Evolutionary conservation across 164 flowering plant species (phyloP), one percentile per base, ranked within the genome.

Genomic region (Chloranthus sessilifolius): DNA sequence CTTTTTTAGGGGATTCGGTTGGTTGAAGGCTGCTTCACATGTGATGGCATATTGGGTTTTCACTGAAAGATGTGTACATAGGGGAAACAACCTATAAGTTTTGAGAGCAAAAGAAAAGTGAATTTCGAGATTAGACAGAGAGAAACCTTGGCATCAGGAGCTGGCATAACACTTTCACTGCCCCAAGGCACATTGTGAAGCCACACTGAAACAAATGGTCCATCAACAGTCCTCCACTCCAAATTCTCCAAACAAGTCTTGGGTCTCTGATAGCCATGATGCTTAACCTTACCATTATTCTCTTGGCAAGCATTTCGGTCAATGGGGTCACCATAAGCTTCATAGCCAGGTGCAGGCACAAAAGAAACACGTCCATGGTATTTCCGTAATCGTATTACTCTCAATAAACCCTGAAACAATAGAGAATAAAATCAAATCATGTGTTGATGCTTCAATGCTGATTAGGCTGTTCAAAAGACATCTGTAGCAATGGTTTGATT

Each of bases 161-260:
- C 96, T 34, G 95, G 82, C 88, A 75, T 66, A 46, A 83, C 56
- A 47, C 72, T 75, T 73, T 86, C 92, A 70, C 62, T 63, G 5
- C 80, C 96, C 99, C 97, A 92, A 31, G 96, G 92, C 21, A 94
- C 99, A 71, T 94, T 94, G 44, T 86, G 99, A 61, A 94, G 90
- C 97, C 97, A 94, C 51, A 89, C 64, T 20, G 90, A 86, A 69
- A 94, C 62, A 72, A 94, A 94, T 15, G 99, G 99, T 31, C 99
- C 97, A 37, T 69, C 55, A 55, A 86, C 63, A 30, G 74, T 69
- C 57, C 88, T 75, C 99, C 99, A 92, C 2, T 77, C 72, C 46
- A 57, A 55, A 43, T 64, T 56, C 47, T 76, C 75, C 26, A 63
- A 54, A 53, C 62, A 59, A 36, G 64, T 16, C 36, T 48, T 22